Conservation (phyloP, 2,329 filamentous ascomycete species). For the Colletotrichum orchidophilum region DNA sequence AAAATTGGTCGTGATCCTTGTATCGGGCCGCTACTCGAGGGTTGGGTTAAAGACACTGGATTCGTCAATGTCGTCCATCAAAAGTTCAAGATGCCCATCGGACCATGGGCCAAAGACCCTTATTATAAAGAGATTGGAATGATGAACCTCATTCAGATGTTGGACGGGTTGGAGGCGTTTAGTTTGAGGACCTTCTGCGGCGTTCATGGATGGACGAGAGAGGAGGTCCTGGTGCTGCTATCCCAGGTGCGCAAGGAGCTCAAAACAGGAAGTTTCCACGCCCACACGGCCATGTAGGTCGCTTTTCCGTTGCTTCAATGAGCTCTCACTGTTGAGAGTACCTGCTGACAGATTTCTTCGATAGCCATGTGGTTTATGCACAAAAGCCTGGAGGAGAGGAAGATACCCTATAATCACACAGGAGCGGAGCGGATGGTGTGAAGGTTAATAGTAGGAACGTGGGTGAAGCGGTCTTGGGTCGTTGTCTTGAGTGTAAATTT, state of each 20-base stretch:
- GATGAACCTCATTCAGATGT: conserved; percentile 26
- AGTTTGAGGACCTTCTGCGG: conserved; percentile 41
- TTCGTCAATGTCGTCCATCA: conserved; percentile 46
- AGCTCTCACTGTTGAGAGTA: no score
- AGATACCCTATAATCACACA: background rate
- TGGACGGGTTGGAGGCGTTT: conserved; percentile 37
- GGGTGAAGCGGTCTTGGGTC: no score
- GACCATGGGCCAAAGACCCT: conserved; percentile 47
- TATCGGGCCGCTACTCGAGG: conserved; percentile 38
- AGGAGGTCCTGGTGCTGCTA: conserved; percentile 41
- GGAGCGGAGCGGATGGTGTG: background rate
- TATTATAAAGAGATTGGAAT: conserved; percentile 42
- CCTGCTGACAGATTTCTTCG: background rate
- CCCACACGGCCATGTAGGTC: conserved; percentile 37
- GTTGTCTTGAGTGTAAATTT: no score
- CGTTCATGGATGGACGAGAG: conserved; percentile 39
- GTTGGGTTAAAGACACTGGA: conserved; percentile 45
- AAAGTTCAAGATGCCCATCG: conserved; percentile 44
- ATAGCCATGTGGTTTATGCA: conserved; percentile 27
- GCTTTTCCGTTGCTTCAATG: background rate
- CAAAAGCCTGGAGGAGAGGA: conserved; percentile 1
- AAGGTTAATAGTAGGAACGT: no score
- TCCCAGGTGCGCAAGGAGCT: conserved; percentile 42
- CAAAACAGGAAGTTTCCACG: conserved; percentile 39
- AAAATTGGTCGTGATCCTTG: conserved; percentile 36